phyloP scores from a whole-genome alignment of 2,329 filamentous ascomycete genomes.

The Epichloe scottii region DNA sequence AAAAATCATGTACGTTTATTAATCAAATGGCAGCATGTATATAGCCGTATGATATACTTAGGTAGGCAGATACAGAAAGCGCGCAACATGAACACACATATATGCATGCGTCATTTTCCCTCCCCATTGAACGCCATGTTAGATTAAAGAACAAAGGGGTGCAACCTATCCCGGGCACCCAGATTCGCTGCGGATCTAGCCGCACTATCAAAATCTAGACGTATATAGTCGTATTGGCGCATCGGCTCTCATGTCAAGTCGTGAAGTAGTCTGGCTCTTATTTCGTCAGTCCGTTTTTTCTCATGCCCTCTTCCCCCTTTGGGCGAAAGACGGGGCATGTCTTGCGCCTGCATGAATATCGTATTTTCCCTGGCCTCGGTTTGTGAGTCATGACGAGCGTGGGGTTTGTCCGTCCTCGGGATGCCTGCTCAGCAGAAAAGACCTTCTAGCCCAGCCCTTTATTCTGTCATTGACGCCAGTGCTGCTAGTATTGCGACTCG shows the following conservation, averaged over 20 bases:
- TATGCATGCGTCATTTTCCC: background rate
- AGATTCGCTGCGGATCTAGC: background rate
- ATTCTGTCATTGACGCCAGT: slow-evolving; percentile 19
- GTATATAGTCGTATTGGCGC: background rate
- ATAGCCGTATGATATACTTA: background rate
- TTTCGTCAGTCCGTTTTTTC: background rate
- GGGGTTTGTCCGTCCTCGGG: slow-evolving; percentile 6
- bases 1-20: background rate
- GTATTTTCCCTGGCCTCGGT: too few relatives aligned
- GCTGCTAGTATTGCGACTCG: slow-evolving; percentile 14
- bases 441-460: slow-evolving; percentile 22
- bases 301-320: background rate
- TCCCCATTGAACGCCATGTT: background rate
- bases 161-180: background rate
- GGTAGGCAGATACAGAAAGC: background rate
- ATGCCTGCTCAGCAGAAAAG: slow-evolving; percentile 13
- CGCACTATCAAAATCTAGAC: background rate
- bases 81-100: background rate
- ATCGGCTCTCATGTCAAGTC: background rate
- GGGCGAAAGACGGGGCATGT: background rate
- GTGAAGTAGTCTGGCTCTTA: background rate
- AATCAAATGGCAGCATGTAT: background rate
- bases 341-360: background rate
- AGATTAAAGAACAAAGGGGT: background rate
- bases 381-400: background rate